Conservation (phyloP, 164 flowering plant species). For the Amborella trichopoda region DNA sequence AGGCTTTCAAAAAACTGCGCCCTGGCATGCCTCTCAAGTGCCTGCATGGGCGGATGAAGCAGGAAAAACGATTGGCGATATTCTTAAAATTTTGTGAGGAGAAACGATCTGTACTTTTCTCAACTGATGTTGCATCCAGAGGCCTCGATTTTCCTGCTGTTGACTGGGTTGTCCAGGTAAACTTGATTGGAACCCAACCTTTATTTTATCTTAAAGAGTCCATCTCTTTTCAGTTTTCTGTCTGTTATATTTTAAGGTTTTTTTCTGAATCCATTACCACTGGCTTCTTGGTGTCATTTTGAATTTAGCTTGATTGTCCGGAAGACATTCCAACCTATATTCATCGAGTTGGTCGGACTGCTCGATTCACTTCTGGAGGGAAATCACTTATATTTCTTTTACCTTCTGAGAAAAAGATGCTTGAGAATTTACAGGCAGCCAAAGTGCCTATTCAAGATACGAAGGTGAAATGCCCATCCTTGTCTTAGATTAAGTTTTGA, state of each 20-base stretch:
- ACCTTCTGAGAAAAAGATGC: slow-evolving; percentile 78
- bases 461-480: slow-evolving; percentile 34
- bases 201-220: background rate
- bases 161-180: slow-evolving; percentile 98
- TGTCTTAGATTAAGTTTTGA: background rate
- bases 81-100: slow-evolving; percentile 57
- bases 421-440: slow-evolving; percentile 49
- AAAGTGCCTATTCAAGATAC: slow-evolving; percentile 43
- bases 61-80: slow-evolving; percentile 52
- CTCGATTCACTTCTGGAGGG: slow-evolving; percentile 68
- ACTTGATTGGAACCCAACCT: background rate
- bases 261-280: too few relatives aligned
- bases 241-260: too few relatives aligned
- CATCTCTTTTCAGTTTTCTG: background rate
- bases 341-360: slow-evolving; percentile 96
- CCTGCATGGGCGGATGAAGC: slow-evolving; percentile 90
- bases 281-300: too few relatives aligned
- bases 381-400: slow-evolving; percentile 59
- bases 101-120: slow-evolving; percentile 57
- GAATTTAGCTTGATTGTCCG: slow-evolving; percentile 96
- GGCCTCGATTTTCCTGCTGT: slow-evolving; percentile 91
- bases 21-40: slow-evolving; percentile 90
- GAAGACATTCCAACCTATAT: slow-evolving; percentile 80
- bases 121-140: slow-evolving; percentile 88
- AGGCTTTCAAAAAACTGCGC: slow-evolving; percentile 79